Evolutionary conservation across 2,329 filamentous ascomycete species (phyloP).

Genomic region (Grosmannia penicillata): DNA sequence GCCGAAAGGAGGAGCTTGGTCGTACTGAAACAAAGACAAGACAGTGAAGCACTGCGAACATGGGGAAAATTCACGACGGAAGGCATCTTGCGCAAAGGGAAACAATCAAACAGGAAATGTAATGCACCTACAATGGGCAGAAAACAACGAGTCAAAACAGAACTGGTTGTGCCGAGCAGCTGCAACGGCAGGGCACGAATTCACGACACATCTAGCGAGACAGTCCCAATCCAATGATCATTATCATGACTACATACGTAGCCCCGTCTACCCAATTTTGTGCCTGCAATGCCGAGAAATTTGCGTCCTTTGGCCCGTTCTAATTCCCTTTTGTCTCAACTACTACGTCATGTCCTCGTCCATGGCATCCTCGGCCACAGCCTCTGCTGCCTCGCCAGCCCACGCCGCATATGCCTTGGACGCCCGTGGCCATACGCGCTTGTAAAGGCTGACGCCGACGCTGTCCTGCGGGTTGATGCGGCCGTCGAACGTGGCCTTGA

Average conservation of each 20-base stretch:
- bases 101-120: too few species aligned
- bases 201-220: background rate
- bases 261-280: too few species aligned
- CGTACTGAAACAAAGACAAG: too few species aligned
- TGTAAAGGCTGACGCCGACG: slow-evolving; percentile 79
- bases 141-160: too few species aligned
- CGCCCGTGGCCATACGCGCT: slow-evolving; percentile 66
- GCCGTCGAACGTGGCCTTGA: slow-evolving; percentile 96
- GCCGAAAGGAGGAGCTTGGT: too few species aligned
- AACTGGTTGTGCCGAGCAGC: too few species aligned
- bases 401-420: slow-evolving; percentile 33
- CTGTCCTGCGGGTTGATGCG: slow-evolving; percentile 93
- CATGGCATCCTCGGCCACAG: slow-evolving; percentile 17
- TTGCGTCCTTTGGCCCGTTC: slow-evolving; percentile 3
- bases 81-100: too few species aligned
- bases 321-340: background rate
- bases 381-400: slow-evolving; percentile 21
- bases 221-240: slow-evolving; percentile 1
- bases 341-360: slow-evolving; percentile 21
- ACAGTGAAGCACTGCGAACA: too few species aligned
- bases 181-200: background rate
- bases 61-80: too few species aligned
- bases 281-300: too few species aligned
- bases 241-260: too few species aligned
- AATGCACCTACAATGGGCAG: too few species aligned